Conservation (phyloP, 148 eudicot genomes). For the Dysphania ambrosioides region DNA sequence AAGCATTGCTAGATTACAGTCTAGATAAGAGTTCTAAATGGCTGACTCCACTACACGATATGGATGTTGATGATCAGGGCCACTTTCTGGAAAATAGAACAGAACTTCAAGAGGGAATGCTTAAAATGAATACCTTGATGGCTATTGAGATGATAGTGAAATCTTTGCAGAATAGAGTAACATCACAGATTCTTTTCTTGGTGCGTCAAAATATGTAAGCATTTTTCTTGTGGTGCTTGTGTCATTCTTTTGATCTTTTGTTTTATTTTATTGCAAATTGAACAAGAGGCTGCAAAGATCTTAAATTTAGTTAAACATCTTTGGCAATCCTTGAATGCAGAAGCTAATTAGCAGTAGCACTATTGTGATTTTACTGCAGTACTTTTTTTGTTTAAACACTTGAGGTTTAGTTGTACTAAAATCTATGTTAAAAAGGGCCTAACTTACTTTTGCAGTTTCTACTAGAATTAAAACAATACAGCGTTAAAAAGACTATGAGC, state of each 20-base stretch:
- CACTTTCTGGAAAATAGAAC: slow-evolving; percentile 44
- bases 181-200: slow-evolving; percentile 71
- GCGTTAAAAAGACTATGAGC: too few relatives aligned
- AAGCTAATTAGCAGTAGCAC: background rate
- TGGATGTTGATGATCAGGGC: slow-evolving; percentile 57
- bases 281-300: background rate
- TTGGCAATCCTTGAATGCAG: background rate
- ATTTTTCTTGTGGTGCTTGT: slow-evolving; percentile 8
- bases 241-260: background rate
- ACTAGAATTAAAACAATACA: background rate
- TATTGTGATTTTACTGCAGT: background rate
- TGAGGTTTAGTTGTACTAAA: background rate
- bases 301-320: background rate
- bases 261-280: background rate
- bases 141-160: slow-evolving; percentile 76
- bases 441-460: background rate
- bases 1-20: slow-evolving; percentile 65
- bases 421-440: background rate
- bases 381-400: background rate
- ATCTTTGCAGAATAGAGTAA: slow-evolving; percentile 50
- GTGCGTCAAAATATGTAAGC: slow-evolving; percentile 78
- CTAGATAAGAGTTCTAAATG: slow-evolving; percentile 68
- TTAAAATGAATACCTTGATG: slow-evolving; percentile 53
- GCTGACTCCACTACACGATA: slow-evolving; percentile 51
- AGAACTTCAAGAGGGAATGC: slow-evolving; percentile 45